Evolutionary conservation across 768 basidiomycete species (phyloP), one percentile per base, ranked within the genome.

Genomic region (Lactifluus rugatus): DNA sequence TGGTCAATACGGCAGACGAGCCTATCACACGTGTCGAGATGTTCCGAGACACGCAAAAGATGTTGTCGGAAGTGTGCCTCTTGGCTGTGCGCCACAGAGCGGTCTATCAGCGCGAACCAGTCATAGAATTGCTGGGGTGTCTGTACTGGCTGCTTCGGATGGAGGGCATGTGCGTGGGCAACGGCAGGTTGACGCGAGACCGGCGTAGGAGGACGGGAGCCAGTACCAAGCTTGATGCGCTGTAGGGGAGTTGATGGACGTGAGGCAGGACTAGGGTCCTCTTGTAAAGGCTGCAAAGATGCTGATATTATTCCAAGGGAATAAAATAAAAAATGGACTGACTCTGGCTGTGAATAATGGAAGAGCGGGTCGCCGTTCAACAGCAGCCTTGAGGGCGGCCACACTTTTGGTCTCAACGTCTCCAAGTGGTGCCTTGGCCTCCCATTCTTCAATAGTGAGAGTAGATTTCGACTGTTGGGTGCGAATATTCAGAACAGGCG

Each of bases 111-210:
- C 3, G 90, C 78, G 70, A 93, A 95, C 87, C 93, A 96, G 72
- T 98, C 95, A 68, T 94, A 92, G 71, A 99, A 95, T 64, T 97
- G 93, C 66, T 98, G 92, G 1, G 93, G 87, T 0, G 93, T 95
- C 61, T 87, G 81, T 39, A 98, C 84, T 5, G 89, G 85, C 41
- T 83, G 79, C 50, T 79, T 81, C 2, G 90, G 88, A 66, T 88
- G 85, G 16, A 91, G 73, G 0, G 83, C 77, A 66, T 87, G 81
- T 8, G 72, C 66, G 13, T 54, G 57, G 5, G 48, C 41, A 10
- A 36, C 34, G 41, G 28, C 61, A 51, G 36, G 65, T 32, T 36
- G 44, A 28, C 62, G 62, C 17, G 52, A 34, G 37, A 39, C 48
- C 8, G 68, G 68, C 3, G 68, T 67, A 5, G 69, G 64, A 13